Conservation (phyloP, 768 basidiomycete genomes). For the Suillus americanus region DNA sequence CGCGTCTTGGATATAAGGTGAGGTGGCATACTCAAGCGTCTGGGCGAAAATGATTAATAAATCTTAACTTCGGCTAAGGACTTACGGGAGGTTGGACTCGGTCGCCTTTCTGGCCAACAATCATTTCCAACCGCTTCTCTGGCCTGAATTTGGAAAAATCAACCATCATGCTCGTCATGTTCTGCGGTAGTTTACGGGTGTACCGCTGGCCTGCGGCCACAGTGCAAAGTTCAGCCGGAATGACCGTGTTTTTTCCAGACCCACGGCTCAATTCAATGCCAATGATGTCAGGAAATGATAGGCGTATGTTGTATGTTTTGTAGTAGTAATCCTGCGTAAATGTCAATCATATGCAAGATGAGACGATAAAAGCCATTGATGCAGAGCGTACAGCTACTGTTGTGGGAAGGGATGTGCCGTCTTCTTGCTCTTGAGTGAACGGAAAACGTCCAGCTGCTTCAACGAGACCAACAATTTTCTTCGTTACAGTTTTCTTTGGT, state of each 20-base stretch:
- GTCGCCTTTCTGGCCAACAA: constrained; percentile 31
- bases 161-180: constrained; percentile 40
- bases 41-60: constrained; percentile 13
- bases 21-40: constrained; percentile 38
- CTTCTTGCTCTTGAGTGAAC: constrained; percentile 33
- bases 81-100: constrained; percentile 20
- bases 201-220: constrained; percentile 51
- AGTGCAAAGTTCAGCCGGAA: constrained; percentile 50
- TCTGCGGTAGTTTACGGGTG: constrained; percentile 42
- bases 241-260: constrained; percentile 27
- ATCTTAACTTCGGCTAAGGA: neutral
- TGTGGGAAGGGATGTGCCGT: constrained; percentile 11
- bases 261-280: constrained; percentile 37
- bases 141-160: constrained; percentile 52
- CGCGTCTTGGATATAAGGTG: constrained; percentile 43
- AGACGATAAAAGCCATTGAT: neutral
- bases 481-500: constrained; percentile 19
- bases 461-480: constrained; percentile 40
- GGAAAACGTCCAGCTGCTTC: constrained; percentile 36
- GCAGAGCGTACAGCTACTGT: constrained; percentile 30
- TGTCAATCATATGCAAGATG: neutral
- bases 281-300: constrained; percentile 37
- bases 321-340: constrained; percentile 42
- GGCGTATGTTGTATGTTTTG: constrained; percentile 32
- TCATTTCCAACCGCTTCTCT: constrained; percentile 38